Evolutionary conservation across 257 asterid species (phyloP).

Genomic region (Penstemon davidsonii): DNA sequence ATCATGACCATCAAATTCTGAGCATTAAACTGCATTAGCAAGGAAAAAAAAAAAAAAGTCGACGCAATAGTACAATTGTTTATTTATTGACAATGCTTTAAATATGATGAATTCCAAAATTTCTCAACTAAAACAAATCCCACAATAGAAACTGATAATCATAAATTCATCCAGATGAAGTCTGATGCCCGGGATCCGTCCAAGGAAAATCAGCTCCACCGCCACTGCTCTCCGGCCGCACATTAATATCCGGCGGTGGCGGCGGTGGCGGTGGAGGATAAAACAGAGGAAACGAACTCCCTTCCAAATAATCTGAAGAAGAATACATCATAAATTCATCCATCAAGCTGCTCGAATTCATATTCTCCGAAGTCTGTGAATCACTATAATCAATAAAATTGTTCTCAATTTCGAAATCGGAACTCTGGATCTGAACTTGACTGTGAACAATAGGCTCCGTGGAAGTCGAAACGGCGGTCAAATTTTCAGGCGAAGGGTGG

Average conservation of each 20-base stretch:
- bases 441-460: conserved; percentile 37
- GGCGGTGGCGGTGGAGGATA: conserved; percentile 7
- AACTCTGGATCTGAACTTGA: conserved; percentile 24
- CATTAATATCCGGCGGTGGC: conserved; percentile 4
- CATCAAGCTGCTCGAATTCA: conserved; percentile 11
- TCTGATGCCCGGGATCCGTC: conserved; percentile 32
- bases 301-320: conserved; percentile 12
- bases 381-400: conserved; percentile 15
- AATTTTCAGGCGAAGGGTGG: background rate
- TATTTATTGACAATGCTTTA: too few species aligned
- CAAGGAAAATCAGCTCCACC: conserved; percentile 36
- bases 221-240: conserved; percentile 26
- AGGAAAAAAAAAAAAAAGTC: too few species aligned
- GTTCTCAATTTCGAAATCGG: background rate
- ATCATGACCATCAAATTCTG: too few species aligned
- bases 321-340: conserved; percentile 27
- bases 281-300: conserved; percentile 6
- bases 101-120: too few species aligned
- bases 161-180: conserved; percentile 28
- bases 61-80: too few species aligned
- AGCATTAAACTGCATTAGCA: too few species aligned
- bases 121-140: background rate
- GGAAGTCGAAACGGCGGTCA: conserved; percentile 30
- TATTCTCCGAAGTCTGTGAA: conserved; percentile 21
- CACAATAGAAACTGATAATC: too few species aligned